These are phyloP conservation scores for Petrea volubilis DNA, from an alignment of 257 asterid species.

Conservation along the genomic window DNA sequence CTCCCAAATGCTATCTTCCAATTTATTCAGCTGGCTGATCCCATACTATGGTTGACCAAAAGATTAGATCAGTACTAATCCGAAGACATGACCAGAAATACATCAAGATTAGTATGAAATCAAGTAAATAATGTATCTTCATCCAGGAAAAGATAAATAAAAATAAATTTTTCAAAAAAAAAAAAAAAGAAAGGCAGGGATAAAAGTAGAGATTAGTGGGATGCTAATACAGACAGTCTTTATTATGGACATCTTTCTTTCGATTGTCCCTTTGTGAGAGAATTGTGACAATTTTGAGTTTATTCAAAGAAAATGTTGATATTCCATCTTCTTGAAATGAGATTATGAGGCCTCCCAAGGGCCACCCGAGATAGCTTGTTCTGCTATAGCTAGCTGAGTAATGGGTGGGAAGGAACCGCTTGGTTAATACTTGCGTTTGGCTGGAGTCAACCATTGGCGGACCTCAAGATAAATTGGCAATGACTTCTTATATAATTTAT, in stretches of 20 bases:
- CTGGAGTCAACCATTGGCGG: too few species aligned
- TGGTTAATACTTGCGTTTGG: too few species aligned
- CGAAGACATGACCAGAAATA: not conserved
- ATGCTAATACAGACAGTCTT: too few species aligned
- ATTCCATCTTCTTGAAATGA: not conserved
- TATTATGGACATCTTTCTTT: not conserved
- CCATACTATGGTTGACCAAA: constrained; percentile 63
- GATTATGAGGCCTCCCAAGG: not conserved
- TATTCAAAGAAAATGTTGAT: not conserved
- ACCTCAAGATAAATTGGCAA: not conserved
- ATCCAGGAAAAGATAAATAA: not conserved
- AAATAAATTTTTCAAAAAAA: not conserved
- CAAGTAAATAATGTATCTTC: not conserved
- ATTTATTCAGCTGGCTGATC: constrained; percentile 76
- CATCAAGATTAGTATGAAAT: constrained; percentile 10
- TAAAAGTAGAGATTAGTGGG: not conserved
- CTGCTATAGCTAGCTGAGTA: too few species aligned
- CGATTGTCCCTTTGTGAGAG: not conserved
- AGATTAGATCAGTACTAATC: constrained; percentile 30
- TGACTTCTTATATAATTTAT: not conserved
- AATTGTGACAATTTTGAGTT: too few species aligned
- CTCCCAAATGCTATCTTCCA: constrained; percentile 97
- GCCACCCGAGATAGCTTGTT: not conserved
- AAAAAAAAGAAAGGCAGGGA: not conserved
- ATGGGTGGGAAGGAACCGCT: too few species aligned